Conservation (phyloP, 305 asterid genomes). For the Fraxinus nigra region DNA sequence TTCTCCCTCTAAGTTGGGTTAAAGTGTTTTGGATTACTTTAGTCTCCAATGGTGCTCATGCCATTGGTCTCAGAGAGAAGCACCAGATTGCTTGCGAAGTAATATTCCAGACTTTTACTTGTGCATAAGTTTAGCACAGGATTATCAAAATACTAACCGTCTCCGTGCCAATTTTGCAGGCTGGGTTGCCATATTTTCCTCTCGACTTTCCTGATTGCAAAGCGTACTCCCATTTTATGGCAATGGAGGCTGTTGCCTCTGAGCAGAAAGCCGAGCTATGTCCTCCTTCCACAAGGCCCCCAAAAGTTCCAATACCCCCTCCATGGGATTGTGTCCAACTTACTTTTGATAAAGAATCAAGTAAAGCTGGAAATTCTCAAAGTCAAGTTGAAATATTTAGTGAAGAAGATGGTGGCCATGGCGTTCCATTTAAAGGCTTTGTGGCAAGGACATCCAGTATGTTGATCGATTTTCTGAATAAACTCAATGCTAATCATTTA, state of each 20-base stretch:
- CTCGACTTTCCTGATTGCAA: conserved; percentile 74
- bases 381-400: conserved; percentile 25
- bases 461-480: conserved; percentile 40
- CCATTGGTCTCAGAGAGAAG: conserved; percentile 80
- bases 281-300: conserved; percentile 51
- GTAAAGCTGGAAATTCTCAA: conserved; percentile 21
- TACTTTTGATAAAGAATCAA: conserved; percentile 25
- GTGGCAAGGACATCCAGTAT: conserved; percentile 63
- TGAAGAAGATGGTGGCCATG: conserved; percentile 23
- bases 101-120: conserved; percentile 22
- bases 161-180: conserved; percentile 41
- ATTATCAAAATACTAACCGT: conserved; percentile 1
- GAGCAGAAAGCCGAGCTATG: conserved; percentile 37
- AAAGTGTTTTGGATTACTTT: conserved; percentile 68
- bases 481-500: conserved; percentile 31
- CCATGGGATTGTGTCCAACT: conserved; percentile 61
- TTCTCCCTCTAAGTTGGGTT: conserved; percentile 85
- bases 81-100: conserved; percentile 85
- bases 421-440: conserved; percentile 42
- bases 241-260: conserved; percentile 41
- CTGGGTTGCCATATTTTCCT: conserved; percentile 75
- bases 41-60: conserved; percentile 64
- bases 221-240: conserved; percentile 55
- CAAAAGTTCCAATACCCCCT: conserved; percentile 53
- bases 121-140: neutral